Evolutionary conservation across 495 filamentous ascomycete species (phyloP).

Genomic region (Trichoderma reesei): DNA sequence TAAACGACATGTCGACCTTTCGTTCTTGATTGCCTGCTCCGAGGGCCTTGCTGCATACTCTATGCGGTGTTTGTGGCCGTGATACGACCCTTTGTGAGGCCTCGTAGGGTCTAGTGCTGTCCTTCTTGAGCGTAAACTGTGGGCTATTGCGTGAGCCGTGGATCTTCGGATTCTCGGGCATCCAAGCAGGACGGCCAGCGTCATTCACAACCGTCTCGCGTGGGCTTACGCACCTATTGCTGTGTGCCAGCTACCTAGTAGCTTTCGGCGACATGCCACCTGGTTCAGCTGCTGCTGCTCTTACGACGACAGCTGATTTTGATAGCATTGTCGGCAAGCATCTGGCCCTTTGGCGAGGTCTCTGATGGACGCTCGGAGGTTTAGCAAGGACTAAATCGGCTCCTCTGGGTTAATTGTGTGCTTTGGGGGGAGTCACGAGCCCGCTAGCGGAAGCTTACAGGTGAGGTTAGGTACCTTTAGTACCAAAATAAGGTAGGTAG

Average conservation of each 20-base stretch:
- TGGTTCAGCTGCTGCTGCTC: neutral
- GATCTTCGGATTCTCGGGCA: neutral
- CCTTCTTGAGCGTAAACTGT: neutral
- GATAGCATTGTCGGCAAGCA: neutral
- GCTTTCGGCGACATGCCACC: neutral
- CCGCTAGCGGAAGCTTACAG: neutral
- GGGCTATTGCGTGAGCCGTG: conserved; percentile 6
- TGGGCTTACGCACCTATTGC: no score
- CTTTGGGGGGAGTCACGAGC: neutral
- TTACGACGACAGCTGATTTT: neutral
- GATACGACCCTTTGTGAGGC: neutral
- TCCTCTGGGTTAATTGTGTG: neutral
- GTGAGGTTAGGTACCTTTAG: no score
- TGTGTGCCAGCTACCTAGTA: no score
- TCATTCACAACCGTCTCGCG: no score
- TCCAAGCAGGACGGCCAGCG: neutral
- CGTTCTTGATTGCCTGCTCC: no score
- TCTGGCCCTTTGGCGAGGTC: neutral
- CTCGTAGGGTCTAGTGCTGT: conserved; percentile 4
- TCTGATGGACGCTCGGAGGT: conserved; percentile 1
- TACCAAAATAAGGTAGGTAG: no score
- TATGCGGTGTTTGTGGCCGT: no score
- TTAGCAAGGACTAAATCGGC: neutral
- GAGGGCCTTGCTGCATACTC: no score
- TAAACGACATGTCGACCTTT: no score